Conservation (phyloP, 805 yeast species). For the Saccharomycopsis fermentans region DNA sequence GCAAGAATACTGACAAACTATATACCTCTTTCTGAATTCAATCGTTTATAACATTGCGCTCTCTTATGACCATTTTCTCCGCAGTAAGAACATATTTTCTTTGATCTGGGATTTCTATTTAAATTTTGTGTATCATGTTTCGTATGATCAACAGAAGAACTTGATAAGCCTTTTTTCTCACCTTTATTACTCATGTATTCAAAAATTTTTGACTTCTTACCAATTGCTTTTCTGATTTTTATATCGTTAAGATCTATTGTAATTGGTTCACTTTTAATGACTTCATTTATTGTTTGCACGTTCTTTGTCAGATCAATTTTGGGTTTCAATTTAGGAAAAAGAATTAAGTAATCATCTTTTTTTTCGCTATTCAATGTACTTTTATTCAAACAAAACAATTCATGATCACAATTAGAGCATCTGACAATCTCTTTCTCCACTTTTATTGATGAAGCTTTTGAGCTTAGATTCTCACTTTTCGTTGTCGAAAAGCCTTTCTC, state of each 20-base stretch:
- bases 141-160: background rate
- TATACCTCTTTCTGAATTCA: slow-evolving; percentile 1
- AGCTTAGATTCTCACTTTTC: background rate
- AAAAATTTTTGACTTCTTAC: background rate
- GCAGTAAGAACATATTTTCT: slow-evolving; percentile 28
- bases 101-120: slow-evolving; percentile 6
- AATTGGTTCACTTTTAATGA: background rate
- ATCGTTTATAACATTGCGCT: slow-evolving; percentile 26
- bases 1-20: background rate
- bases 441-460: too few relatives aligned
- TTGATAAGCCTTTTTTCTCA: background rate
- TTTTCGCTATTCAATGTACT: background rate
- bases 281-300: slow-evolving; percentile 1
- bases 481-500: background rate
- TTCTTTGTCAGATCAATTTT: background rate
- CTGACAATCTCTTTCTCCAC: background rate
- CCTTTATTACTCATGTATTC: slow-evolving; percentile 17
- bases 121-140: background rate
- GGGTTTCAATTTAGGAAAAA: slow-evolving; percentile 4
- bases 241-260: background rate
- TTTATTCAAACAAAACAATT: background rate
- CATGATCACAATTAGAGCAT: background rate
- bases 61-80: slow-evolving; percentile 27
- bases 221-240: background rate
- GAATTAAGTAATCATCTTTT: slow-evolving; percentile 3